phyloP scores from a whole-genome alignment of 1,284 basidiomycete genomes.

The Leccinum fallax region DNA sequence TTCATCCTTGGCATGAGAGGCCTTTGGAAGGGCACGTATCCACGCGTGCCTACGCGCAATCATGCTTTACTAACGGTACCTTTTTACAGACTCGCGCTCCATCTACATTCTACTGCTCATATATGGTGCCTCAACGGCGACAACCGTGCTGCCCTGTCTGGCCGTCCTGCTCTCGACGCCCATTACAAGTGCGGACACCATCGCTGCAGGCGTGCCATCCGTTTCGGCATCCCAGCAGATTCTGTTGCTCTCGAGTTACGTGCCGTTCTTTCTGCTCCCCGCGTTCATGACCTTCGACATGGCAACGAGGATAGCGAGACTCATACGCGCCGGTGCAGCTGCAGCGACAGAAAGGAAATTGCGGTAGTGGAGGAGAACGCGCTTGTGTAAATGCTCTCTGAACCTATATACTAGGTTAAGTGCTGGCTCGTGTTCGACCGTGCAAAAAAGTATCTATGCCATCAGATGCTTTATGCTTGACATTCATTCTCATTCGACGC shows the following conservation, averaged over 20 bases:
- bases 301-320: constrained; percentile 43
- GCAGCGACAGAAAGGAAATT: constrained; percentile 19
- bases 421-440: not conserved
- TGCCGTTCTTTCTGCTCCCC: constrained; percentile 77
- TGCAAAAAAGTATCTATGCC: not conserved
- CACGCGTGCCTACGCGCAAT: not conserved
- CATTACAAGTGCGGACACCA: constrained; percentile 35
- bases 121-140: constrained; percentile 79
- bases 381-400: not conserved
- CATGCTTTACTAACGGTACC: not conserved
- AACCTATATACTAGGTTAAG: not conserved
- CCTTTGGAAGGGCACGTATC: constrained; percentile 59
- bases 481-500: not conserved
- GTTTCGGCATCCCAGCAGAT: constrained; percentile 47
- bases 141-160: constrained; percentile 76
- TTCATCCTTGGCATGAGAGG: constrained; percentile 70
- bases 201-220: constrained; percentile 38
- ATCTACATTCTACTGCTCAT: constrained; percentile 62
- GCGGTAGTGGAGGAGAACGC: not conserved
- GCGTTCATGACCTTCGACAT: constrained; percentile 75
- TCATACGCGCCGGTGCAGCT: constrained; percentile 9
- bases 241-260: constrained; percentile 69
- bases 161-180: constrained; percentile 55
- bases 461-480: not conserved
- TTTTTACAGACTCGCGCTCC: constrained; percentile 42